Base-by-base conservation (phyloP, 2,329 filamentous ascomycete genomes). In the Pseudocercospora macadamiae region DNA sequence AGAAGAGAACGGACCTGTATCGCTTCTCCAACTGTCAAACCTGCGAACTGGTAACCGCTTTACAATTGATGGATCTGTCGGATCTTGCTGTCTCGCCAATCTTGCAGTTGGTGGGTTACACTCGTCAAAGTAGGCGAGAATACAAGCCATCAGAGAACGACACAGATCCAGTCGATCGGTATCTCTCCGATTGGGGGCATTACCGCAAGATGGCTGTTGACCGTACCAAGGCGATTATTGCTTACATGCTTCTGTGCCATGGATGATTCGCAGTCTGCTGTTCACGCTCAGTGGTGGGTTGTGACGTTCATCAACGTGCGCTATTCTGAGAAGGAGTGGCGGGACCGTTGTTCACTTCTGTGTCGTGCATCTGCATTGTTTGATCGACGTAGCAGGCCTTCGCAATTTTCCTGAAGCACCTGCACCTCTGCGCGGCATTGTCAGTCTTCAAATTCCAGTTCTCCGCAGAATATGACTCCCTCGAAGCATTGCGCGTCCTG, bases 81-180 rank as follows among this genome's bases (percentile, higher is more conserved):
- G 28, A n/a, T 7, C 14, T 49, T 18, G 25, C 18, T 12, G 30
- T 30, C 26, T 49, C 47, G 47, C 47, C 18, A 49, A 34, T 30
- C 47, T 49, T 32, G 47, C 47, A 49, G 26, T 19, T 49, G 47
- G 47, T 19, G 47, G 25, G 45, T 32, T 49, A 25, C 42, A 45
- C 26, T 32, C 14, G 45, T 21, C 47, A 49, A 16, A 49, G 23
- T 49, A 49, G 26, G 47, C 47, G 47, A 49, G 18, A 18, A 49
- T 19, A 10, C 26, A 32, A 12, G 9, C 16, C 16, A 14, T 10
- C 16, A 9, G 16, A 16, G 47, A 49, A 32, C 26, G 47, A 19
- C 5, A 18, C 32, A 32, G 47, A 49, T n/a, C 9, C 18, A 16
- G 6, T 49, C 19, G 42, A 18, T 19, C 7, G 23, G 16, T 7